Base-by-base conservation (phyloP, 2,329 filamentous ascomycete genomes). In the Calonectria hongkongensis region DNA sequence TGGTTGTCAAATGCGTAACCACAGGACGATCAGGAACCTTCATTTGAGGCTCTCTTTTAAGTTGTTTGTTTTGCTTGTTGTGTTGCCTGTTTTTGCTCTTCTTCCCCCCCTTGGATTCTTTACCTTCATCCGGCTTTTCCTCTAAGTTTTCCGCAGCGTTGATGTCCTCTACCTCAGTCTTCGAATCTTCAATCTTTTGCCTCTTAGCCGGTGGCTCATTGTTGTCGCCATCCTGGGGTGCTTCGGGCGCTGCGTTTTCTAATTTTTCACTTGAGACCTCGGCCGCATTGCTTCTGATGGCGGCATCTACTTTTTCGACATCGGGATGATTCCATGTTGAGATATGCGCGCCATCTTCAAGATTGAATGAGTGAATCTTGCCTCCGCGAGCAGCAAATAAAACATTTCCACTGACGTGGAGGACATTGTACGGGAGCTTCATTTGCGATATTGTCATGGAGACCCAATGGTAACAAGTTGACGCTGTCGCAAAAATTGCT, bases 321-420 rank as follows among this genome's bases (percentile, higher is more conserved):
- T 86, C 83, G 8, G 87, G 87, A 73, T 89, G 87, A 69, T 85
- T 86, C 94, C 94, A 95, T 79, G 88, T 86, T 51, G 90, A 91
- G 21, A 94, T 82, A 65, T 91, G 86, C 60, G 86, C 83, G 39
- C 92, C 90, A 73, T 90, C 87, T n/a, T 85, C 80, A 8, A 92
- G 84, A 79, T 87, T 88, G 82, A 95, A 93, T 2, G 91, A 90
- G 79, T 94, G 90, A 67, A 98, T 90, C 78, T 89, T 90, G 60
- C 92, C 90, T 16, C 94, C 95, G 73, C 92, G 92, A 30, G 94
- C 94, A 45, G 93, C 94, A 77, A 97, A 88, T 21, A 98, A 83
- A 25, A 94, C 84, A 76, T 88, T 83, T 56, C 89, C 89, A 72
- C 85, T 85, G 43, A 84, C 87, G 75, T 88, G 87, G 58, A 95